Base-by-base conservation (phyloP, 129 eudicot species). In the Lactuca saligna region DNA sequence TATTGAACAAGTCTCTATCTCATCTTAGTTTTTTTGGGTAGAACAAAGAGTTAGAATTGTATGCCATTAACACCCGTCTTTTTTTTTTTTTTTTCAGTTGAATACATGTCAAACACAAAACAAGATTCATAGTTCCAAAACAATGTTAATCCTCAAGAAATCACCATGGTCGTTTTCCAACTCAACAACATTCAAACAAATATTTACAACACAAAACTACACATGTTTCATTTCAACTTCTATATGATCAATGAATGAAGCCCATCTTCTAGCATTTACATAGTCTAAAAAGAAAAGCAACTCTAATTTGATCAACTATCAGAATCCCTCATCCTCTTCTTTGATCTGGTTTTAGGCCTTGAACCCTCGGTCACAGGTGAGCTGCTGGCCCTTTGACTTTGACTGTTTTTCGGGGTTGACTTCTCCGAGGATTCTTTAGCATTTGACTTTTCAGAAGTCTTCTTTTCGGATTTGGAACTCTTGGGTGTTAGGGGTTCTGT, bases 301-400 rank as follows among this genome's bases (percentile, higher is more conserved):
- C 71, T 53, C 14, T 49, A 50, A 61, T 57, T 67, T 59, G 38
- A 35, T 46, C 51, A 76, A 54, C 71, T 54, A 31, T 76, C 81
- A 44, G 54, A 54, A 53, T 76, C 81, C n/a, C 75, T 67, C 65
- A 11, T 69, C 61, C 71, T 69, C 76, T 76, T 76, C n/a, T 76
- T 76, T 46, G 81, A 76, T 69, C 81, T 76, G 3, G 81, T 76
- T 69, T 76, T 76, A 14, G 81, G 81, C 69, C 81, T 69, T 53
- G 75, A 76, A 69, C 59, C 13, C 62, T 76, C 80, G 4, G 71
- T 76, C 53, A 69, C 66, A 2, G 80, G 80, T 42, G 80, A 76
- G 70, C 65, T 69, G 66, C 71, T 69, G 8, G 75, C 65, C 65
- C 75, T 63, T 29, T 51, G 70, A 68, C 75, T 63, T 29, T 51